Conservation (phyloP, 441 rosid genomes). For the Flueggea neowawraea region DNA sequence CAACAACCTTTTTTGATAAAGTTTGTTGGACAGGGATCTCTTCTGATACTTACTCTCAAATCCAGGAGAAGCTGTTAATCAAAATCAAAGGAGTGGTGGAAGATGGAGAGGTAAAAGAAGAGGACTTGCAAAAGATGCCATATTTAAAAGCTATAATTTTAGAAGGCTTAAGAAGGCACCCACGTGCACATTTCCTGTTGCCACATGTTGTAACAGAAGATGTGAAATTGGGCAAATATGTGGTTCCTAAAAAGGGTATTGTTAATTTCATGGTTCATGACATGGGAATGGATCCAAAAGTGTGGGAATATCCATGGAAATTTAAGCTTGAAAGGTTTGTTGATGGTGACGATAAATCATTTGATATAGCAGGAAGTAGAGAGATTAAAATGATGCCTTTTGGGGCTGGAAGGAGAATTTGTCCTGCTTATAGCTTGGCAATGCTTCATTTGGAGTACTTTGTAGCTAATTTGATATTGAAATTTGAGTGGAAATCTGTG, state of each 20-base stretch:
- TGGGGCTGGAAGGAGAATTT: constrained; percentile 15
- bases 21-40: no score
- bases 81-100: background rate
- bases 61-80: background rate
- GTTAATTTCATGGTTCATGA: constrained; percentile 1
- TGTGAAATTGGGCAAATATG: background rate
- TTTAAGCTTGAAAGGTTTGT: constrained; percentile 2
- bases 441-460: constrained; percentile 14
- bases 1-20: no score
- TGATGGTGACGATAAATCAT: background rate
- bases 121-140: no score
- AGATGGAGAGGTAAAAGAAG: no score
- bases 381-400: constrained; percentile 18
- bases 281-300: background rate
- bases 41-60: background rate
- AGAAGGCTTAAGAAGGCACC: background rate
- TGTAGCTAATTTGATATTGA: constrained; percentile 5
- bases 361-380: constrained; percentile 5
- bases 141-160: background rate
- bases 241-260: background rate
- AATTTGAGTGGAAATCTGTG: constrained; percentile 8
- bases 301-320: constrained; percentile 5
- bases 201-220: background rate
- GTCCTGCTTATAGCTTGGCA: constrained; percentile 6
- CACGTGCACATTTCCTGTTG: background rate